Percentiles rank a stretch among this genome's conserved stretches.
Evolutionary conservation across 495 filamentous ascomycete species (phyloP).

Genomic region (Hypoxylon lenormandii): DNA sequence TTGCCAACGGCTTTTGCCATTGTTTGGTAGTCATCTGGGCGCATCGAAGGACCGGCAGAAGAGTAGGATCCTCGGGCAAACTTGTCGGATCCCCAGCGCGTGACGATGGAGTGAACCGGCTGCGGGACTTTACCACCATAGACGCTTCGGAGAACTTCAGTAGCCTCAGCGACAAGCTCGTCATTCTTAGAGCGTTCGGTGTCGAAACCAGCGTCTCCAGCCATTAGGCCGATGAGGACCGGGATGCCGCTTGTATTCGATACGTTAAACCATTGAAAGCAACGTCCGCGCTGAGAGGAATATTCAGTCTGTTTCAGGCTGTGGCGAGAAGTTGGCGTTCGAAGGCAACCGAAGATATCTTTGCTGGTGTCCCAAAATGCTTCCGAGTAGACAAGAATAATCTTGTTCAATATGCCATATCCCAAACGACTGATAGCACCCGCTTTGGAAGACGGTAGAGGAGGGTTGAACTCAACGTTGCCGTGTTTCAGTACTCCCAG

Average conservation of each 20-base stretch:
- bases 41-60: conserved; percentile 82
- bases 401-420: conserved; percentile 94
- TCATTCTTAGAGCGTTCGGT: conserved; percentile 80
- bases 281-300: conserved; percentile 74
- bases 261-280: conserved; percentile 98
- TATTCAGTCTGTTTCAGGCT: conserved; percentile 67
- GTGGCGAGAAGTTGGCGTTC: conserved; percentile 69
- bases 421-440: conserved; percentile 87
- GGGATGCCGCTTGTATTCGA: conserved; percentile 88
- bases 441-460: conserved; percentile 85
- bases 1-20: conserved; percentile 90
- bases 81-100: conserved; percentile 89
- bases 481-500: conserved; percentile 87
- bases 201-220: conserved; percentile 90
- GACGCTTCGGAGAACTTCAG: conserved; percentile 74
- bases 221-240: conserved; percentile 91
- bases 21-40: conserved; percentile 87
- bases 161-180: conserved; percentile 81
- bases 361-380: conserved; percentile 92
- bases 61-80: conserved; percentile 95
- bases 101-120: conserved; percentile 88
- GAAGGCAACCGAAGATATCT: conserved; percentile 93
- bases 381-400: conserved; percentile 87
- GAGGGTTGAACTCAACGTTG: conserved; percentile 79
- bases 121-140: conserved; percentile 68